These are phyloP conservation scores for Phylloporus arenicola DNA, from an alignment of 768 basidiomycete genomes.

Conservation along the genomic window DNA sequence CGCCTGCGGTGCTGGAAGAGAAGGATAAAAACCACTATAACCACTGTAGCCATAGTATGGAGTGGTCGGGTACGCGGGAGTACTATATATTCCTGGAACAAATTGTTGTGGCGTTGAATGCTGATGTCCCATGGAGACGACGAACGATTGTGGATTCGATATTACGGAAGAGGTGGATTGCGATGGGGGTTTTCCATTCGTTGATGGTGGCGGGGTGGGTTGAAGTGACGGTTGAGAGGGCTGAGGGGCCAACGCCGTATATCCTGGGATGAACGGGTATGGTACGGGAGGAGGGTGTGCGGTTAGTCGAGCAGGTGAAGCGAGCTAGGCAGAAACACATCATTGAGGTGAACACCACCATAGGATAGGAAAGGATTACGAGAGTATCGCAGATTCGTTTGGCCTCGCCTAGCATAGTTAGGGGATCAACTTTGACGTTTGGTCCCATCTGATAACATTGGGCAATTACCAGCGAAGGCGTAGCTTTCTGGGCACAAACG, in stretches of 20 bases:
- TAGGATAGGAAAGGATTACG: conserved; percentile 34
- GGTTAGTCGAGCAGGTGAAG: conserved; percentile 67
- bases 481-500: conserved; percentile 37
- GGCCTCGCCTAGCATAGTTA: conserved; percentile 69
- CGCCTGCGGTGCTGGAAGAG: conserved; percentile 20
- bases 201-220: conserved; percentile 34
- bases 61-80: conserved; percentile 50
- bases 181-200: conserved; percentile 31
- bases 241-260: conserved; percentile 23
- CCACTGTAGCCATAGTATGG: conserved; percentile 59
- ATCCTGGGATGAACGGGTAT: conserved; percentile 43
- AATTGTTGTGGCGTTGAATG: conserved; percentile 45
- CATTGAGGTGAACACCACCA: conserved; percentile 7
- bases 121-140: conserved; percentile 59
- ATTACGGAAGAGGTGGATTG: conserved; percentile 46
- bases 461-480: conserved; percentile 67
- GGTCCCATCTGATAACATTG: conserved; percentile 78
- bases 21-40: conserved; percentile 30
- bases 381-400: conserved; percentile 74
- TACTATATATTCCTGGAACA: conserved; percentile 29
- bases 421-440: conserved; percentile 62
- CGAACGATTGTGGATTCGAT: conserved; percentile 67
- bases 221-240: conserved; percentile 30
- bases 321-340: conserved; percentile 43
- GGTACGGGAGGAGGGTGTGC: conserved; percentile 60